These are phyloP conservation scores for Sporisorium graminicola DNA, from an alignment of 1,284 basidiomycete species.

Conservation along the genomic window DNA sequence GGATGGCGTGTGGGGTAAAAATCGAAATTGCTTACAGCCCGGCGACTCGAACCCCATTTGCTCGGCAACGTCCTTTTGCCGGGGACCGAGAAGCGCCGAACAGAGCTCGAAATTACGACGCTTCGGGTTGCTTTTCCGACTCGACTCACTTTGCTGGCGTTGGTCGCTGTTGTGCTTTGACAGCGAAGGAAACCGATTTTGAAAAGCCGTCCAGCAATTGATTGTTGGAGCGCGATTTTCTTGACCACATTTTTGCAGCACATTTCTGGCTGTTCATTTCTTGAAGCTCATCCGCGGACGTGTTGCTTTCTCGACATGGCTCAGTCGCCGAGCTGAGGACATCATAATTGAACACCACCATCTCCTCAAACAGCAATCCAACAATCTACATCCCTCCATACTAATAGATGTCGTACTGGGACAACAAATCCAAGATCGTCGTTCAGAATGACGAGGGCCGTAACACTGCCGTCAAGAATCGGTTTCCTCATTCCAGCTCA, in stretches of 20 bases:
- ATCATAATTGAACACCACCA: not conserved
- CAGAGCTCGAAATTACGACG: constrained; percentile 10
- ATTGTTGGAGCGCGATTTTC: not conserved
- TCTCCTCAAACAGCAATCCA: not conserved
- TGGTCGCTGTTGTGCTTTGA: too few species aligned
- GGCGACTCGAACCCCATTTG: not conserved
- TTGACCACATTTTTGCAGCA: not conserved
- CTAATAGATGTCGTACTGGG: constrained; percentile 8
- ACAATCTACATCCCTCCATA: not conserved
- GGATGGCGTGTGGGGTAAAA: constrained; percentile 13
- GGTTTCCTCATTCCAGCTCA: not conserved
- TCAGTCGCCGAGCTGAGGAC: not conserved
- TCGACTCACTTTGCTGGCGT: too few species aligned
- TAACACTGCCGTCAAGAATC: constrained; percentile 10
- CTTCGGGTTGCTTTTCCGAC: too few species aligned
- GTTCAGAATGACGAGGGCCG: not conserved
- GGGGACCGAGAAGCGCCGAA: constrained; percentile 27
- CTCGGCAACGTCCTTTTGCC: constrained; percentile 10
- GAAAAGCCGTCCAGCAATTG: too few species aligned
- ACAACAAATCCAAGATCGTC: constrained; percentile 7
- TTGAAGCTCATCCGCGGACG: not conserved
- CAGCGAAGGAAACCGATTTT: too few species aligned
- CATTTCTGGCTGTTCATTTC: too few species aligned
- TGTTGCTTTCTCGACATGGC: not conserved
- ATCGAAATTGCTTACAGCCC: not conserved